Base-by-base conservation (phyloP, 2,329 filamentous ascomycete species). In the Trichophyton simii region DNA sequence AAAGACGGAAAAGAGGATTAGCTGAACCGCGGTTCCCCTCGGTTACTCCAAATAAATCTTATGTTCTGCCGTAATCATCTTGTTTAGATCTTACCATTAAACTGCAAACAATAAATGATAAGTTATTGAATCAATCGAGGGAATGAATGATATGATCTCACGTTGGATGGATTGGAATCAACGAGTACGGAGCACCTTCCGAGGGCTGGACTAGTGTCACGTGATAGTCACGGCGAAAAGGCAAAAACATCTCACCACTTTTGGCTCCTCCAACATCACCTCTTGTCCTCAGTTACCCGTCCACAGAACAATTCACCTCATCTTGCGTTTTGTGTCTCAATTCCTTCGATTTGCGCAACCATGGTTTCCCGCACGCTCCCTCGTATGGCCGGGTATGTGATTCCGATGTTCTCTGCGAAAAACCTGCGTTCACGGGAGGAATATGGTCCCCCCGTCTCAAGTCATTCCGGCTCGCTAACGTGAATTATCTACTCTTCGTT, bases 341-440 rank as follows among this genome's bases (percentile, higher is more conserved):
- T 62, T 11, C 13, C 34, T 22, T 65, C 62, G 63, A 65, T 57
- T 61, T 68, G 69, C 69, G 68, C 66, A 69, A 73, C 70, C 66
- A 77, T 76, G 68, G 66, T 70, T 69, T 73, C 73, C 68, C 73
- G 73, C 69, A 76, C 75, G 64, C 67, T 69, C 65, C 74, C 75
- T 68, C 72, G 75, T 65, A 67, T 75, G 67, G 74, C 73, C 65
- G 74, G 74, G 75, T 77, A 75, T 59, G 75, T 73, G n/a, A 15
- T 41, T 54, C 61, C 46, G 38, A 57, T 38, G 57, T 64, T 60
- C 54, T 44, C 7, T 20, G 58, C 25, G 15, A 25, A 63, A 15
- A 13, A 38, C 1, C 31, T 20, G 41, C 1, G 15, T 34, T 36
- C 36, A 22, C 6, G 8, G 22, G 13, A 13, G 18, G 20, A 58